Evolutionary conservation across 352 stramenopile species (phyloP), one percentile per base, ranked within the genome.

Genomic region (Lagenidium giganteum): DNA sequence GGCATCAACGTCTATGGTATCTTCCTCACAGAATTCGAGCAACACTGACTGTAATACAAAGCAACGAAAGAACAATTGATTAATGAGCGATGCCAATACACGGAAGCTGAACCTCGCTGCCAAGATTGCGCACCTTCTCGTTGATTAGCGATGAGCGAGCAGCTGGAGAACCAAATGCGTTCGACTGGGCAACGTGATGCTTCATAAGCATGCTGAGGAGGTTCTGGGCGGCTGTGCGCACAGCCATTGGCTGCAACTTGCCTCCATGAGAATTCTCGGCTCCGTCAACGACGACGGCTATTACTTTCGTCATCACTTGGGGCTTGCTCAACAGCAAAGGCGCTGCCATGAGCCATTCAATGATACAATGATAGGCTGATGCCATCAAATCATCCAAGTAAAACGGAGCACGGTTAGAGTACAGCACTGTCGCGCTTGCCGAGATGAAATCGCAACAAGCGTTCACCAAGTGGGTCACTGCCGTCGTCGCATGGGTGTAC

Each of bases 121-220:
- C n/a, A n/a, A n/a, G n/a, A n/a, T n/a, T n/a, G 18, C 36, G 37
- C 48, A 89, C 77, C 68, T 74, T 78, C 54, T 90, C 78, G 40
- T 70, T 85, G 22, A 87, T 35, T 4, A 55, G 46, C 1, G 62
- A 76, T 2, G 67, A 83, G 9, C 70, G 62, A 7, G 64, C 61
- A 2, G 47, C 64, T 29, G 77, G 57, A 2, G 65, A 51, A 21
- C 58, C 54, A 35, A 59, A 57, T 13, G 64, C 65, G 39, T 72
- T 67, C 0, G 69, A 67, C 39, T 83, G 68, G 1, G 75, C 76
- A n/a, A 82, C 67, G 46, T 94, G 82, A 46, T 92, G 79, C 48
- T 94, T 94, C 70, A 94, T 87, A 25, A 94, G 51, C 71, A 88
- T 90, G 42, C 83, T 88, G 13, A 91, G 61, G 8, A 94, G 44